Percentiles rank a stretch among this genome's conserved stretches.
phyloP scores from a whole-genome alignment of 805 yeast species.

The Zygoascus bituminiphila region DNA sequence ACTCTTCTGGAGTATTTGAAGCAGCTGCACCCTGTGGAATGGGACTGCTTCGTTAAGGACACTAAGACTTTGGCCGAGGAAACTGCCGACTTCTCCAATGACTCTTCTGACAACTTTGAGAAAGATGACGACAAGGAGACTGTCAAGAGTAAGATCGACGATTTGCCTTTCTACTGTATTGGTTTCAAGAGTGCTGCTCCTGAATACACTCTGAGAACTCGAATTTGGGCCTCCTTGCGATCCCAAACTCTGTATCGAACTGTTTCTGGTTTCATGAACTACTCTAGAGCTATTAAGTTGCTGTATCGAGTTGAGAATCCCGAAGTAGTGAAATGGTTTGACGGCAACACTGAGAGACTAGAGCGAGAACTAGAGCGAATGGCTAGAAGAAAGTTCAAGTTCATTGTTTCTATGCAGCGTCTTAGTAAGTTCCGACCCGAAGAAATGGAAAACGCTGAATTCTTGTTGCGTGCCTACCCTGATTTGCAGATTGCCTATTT shows the following conservation, averaged over 20 bases:
- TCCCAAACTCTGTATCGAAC: constrained; percentile 96
- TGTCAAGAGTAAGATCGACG: constrained; percentile 80
- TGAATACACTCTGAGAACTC: constrained; percentile 88
- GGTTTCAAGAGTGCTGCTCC: constrained; percentile 98
- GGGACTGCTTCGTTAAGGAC: constrained; percentile 96
- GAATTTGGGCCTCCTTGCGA: constrained; percentile 98
- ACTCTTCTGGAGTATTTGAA: constrained; percentile 89
- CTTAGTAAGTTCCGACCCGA: constrained; percentile 52
- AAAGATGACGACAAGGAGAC: constrained; percentile 54
- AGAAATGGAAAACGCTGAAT: constrained; percentile 60
- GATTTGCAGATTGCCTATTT: constrained; percentile 73
- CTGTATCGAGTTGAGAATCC: constrained; percentile 93
- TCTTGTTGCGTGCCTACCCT: constrained; percentile 67
- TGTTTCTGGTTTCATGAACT: constrained; percentile 97
- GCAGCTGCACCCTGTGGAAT: constrained; percentile 91
- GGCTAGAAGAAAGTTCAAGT: constrained; percentile 71
- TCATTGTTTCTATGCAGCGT: constrained; percentile 85
- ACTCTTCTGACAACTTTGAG: constrained; percentile 31
- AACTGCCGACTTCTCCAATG: constrained; percentile 15
- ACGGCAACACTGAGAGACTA: constrained; percentile 94
- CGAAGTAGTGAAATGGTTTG: constrained; percentile 90
- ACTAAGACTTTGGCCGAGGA: constrained; percentile 84
- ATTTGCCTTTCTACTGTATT: constrained; percentile 87
- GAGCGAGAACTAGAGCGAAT: constrained; percentile 88
- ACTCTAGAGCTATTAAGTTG: constrained; percentile 90